These are phyloP conservation scores for Candida sp. DNA, from an alignment of 1,139 yeast genomes.

Conservation along the genomic window DNA sequence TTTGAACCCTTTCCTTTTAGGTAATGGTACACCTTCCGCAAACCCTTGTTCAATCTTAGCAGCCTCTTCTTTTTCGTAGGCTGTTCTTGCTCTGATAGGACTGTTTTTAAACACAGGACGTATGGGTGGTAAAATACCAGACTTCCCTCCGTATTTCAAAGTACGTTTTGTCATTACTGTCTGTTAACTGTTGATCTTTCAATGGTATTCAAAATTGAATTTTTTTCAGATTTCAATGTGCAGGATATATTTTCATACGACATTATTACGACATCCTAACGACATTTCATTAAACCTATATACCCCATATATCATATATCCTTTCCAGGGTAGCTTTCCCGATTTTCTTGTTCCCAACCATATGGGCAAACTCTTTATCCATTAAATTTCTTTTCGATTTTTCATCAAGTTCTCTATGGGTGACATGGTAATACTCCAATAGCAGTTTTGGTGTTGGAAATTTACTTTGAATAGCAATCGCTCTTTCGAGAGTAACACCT, in stretches of 20 bases:
- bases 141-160: slow-evolving; percentile 57
- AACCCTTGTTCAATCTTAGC: slow-evolving; percentile 59
- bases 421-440: slow-evolving; percentile 28
- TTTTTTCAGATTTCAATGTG: not conserved
- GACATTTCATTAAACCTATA: not conserved
- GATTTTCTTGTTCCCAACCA: slow-evolving; percentile 60
- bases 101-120: slow-evolving; percentile 63
- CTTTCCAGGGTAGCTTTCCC: slow-evolving; percentile 58
- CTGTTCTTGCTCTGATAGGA: slow-evolving; percentile 55
- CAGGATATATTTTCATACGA: not conserved
- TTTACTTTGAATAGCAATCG: slow-evolving; percentile 64
- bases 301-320: slow-evolving; percentile 63
- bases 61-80: slow-evolving; percentile 32
- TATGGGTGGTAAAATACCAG: slow-evolving; percentile 79
- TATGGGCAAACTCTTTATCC: slow-evolving; percentile 40
- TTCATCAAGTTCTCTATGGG: slow-evolving; percentile 11
- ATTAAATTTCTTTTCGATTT: slow-evolving; percentile 42
- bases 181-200: not conserved
- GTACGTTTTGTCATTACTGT: slow-evolving; percentile 48
- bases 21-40: slow-evolving; percentile 72
- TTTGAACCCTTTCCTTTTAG: slow-evolving; percentile 52
- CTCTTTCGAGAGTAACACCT: slow-evolving; percentile 86
- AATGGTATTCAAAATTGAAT: not conserved
- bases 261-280: not conserved
- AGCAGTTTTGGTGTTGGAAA: slow-evolving; percentile 64